phyloP scores from a whole-genome alignment of 1,139 yeast genomes.

The Meyerozyma sp. region DNA sequence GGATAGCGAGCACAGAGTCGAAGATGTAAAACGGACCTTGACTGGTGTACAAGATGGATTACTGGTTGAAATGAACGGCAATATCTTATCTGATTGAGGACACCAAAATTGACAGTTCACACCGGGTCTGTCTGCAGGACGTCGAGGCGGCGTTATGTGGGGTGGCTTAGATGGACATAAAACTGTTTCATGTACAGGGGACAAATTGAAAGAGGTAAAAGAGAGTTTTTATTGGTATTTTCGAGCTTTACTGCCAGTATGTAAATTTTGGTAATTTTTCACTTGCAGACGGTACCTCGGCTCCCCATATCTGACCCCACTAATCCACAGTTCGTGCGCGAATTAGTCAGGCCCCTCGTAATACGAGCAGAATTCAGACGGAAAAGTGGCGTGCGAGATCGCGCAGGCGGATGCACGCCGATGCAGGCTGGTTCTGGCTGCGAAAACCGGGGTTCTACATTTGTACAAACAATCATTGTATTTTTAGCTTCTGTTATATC shows the following conservation, averaged over 20 bases:
- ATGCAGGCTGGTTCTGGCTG: neutral
- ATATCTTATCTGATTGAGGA: neutral
- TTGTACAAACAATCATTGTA: conserved; percentile 2
- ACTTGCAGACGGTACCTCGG: neutral
- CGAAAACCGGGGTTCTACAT: neutral
- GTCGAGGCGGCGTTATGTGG: neutral
- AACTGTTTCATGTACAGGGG: neutral
- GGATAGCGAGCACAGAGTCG: too few species aligned
- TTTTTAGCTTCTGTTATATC: conserved; percentile 1
- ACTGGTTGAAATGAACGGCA: neutral
- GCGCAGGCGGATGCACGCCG: neutral
- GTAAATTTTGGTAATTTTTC: neutral
- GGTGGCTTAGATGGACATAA: neutral
- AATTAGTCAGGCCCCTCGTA: neutral
- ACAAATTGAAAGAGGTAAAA: too few species aligned
- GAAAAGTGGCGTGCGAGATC: neutral
- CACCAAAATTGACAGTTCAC: neutral
- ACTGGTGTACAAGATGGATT: too few species aligned
- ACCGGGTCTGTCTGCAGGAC: neutral
- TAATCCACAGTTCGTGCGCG: neutral
- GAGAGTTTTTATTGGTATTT: too few species aligned
- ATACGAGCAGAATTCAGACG: neutral
- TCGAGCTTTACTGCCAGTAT: neutral
- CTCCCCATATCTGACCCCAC: neutral
- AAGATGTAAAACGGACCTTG: too few species aligned